Evolutionary conservation across 2,329 filamentous ascomycete species (phyloP), one percentile per base, ranked within the genome.

Genomic region (Aspergillus aculeatus): DNA sequence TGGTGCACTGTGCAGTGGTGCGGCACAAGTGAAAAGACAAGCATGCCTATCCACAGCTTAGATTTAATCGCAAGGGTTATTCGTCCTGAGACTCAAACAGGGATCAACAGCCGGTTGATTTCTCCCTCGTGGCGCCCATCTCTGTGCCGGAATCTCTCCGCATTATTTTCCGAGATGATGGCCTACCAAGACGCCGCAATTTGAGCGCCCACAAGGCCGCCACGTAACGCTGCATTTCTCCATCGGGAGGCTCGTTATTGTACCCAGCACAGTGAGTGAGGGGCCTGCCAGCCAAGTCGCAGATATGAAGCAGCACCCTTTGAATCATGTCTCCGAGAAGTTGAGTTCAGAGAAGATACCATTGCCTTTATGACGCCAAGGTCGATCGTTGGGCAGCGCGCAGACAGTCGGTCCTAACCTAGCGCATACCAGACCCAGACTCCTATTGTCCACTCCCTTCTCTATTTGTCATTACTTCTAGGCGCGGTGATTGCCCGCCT

Each of bases 401-500:
- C 38, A 44, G 38, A 5, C 5, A 19, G 38, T 16, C 16, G 5
- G 26, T 19, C 16, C 31, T 11, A 31, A 57, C 21, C n/a, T 60
- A 52, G 29, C 47, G 58, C 32, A n/a, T 44, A 26, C 47, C 50
- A 44, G 12, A 16, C 2, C 16, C 38, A 44, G 38, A 19, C 38
- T 44, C 2, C 38, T 44, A 44, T 19, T 44, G 38, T 16, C 38
- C 38, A 47, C 50, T 26, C 50, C 50, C 21, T 44, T 38, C 41
- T 26, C 31, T 23, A 44, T 47, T 49, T 60, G 49, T 51, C 41
- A 54, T 54, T 56, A 44, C 57, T 56, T 50, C 56, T 57, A 57
- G 54, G 57, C 57, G 60, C 54, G 53, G 57, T 54, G 53, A 35
- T 26, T 49, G 48, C 54, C 51, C 41, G 38, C 54, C 47, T 47